These are phyloP conservation scores for Boletus rex-veris DNA, from an alignment of 768 basidiomycete genomes.

Conservation along the genomic window DNA sequence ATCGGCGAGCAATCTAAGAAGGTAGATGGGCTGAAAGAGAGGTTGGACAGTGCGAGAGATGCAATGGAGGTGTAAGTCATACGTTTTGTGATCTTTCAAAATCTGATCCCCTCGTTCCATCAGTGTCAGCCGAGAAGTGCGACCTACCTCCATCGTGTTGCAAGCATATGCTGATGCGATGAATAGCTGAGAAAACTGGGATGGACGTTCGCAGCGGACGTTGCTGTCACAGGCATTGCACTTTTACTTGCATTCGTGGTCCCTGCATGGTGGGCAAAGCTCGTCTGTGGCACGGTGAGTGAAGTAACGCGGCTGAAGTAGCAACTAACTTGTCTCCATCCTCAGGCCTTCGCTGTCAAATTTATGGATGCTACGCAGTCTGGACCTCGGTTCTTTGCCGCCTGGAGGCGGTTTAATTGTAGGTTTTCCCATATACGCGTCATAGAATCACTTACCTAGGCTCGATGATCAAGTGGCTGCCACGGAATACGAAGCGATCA, in stretches of 20 bases:
- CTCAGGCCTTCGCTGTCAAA: slow-evolving; percentile 6
- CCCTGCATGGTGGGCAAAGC: slow-evolving; percentile 8
- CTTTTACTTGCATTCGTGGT: slow-evolving; percentile 14
- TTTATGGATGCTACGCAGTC: background rate
- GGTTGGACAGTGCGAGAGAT: slow-evolving; percentile 1
- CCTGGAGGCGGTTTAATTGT: slow-evolving; percentile 4
- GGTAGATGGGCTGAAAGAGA: slow-evolving; percentile 1
- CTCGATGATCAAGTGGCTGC: slow-evolving; percentile 4
- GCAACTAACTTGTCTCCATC: background rate
- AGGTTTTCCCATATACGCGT: background rate
- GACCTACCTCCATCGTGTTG: background rate
- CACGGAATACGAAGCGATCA: slow-evolving; percentile 2
- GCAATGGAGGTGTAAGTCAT: slow-evolving; percentile 17
- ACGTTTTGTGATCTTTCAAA: background rate
- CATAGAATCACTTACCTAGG: background rate
- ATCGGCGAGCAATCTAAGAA: slow-evolving; percentile 2
- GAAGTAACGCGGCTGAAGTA: background rate
- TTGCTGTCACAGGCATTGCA: slow-evolving; percentile 13
- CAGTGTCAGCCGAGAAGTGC: slow-evolving; percentile 17
- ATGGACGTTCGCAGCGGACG: slow-evolving; percentile 13
- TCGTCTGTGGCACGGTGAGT: slow-evolving; percentile 7
- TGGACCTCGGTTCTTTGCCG: slow-evolving; percentile 4
- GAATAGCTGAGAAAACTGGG: slow-evolving; percentile 17
- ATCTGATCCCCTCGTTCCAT: background rate
- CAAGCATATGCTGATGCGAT: background rate